Base-by-base conservation (phyloP, 148 eudicot genomes). In the Rhododendron kiyosumense region DNA sequence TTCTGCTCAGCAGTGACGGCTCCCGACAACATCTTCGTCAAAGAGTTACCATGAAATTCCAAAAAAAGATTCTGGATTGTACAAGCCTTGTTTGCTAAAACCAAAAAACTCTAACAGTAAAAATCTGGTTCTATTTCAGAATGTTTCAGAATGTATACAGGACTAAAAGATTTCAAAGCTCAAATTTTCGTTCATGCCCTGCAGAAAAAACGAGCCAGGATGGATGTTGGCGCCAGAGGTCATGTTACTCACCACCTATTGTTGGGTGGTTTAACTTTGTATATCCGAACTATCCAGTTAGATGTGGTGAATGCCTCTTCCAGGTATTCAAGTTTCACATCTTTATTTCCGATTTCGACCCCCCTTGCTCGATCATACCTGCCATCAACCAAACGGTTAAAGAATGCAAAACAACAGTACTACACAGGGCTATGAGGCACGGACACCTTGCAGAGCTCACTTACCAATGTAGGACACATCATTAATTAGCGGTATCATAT, bases 351-450 rank as follows among this genome's bases (percentile, higher is more conserved):
- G 7, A 97, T 97, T 88, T 97, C 99, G 20, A 97, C 99, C 45
- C 98, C 98, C 86, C 99, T 94, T n/a, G 99, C 99, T 83, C 99
- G 93, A 91, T 97, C 99, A 90, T 90, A 97, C 86, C 99, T 97
- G 96, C 67, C 85, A 77, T 43, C 28, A 51, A 32, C 5, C 75
- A 83, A 76, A 41, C 0, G 14, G 74, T 67, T 67, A 67, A 34
- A 24, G 10, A 49, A 20, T 34, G 38, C 14, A 71, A 2, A 71
- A 34, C 38, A 80, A 48, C 30, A 24, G 28, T 17, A 46, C 22
- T 14, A 15, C 8, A 71, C 8, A 71, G 34, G 74, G 41, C 76
- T 13, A 30, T 30, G 36, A 71, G 38, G 76, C 76, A 71, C 38
- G 0, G 76, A 28, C 76, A 69, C 34, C 7, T 71, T 28, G 38